Percentiles rank a stretch among this genome's conserved stretches.
phyloP scores from a whole-genome alignment of 345 rosid genomes.

The Fremontodendron californicum region DNA sequence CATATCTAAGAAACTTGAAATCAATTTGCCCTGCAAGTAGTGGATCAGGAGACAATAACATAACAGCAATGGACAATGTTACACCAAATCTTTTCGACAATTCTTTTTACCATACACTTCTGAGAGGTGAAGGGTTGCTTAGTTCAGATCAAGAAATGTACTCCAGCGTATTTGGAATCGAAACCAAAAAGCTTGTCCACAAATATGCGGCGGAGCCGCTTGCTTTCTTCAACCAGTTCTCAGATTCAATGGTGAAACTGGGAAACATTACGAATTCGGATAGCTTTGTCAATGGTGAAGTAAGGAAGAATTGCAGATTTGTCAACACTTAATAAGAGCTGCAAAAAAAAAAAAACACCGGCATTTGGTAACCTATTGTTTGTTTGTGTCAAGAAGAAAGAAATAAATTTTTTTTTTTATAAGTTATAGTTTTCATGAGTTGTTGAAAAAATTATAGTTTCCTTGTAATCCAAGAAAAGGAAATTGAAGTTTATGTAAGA shows the following conservation, averaged over 20 bases:
- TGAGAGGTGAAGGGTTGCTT: slow-evolving; percentile 64
- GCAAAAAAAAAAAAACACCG: background rate
- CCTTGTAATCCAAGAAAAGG: background rate
- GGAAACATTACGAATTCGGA: slow-evolving; percentile 70
- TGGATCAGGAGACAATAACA: slow-evolving; percentile 54
- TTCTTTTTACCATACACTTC: slow-evolving; percentile 47
- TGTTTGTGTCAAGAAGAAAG: background rate
- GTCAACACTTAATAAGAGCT: slow-evolving; percentile 46
- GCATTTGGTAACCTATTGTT: background rate
- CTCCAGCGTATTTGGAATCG: slow-evolving; percentile 53
- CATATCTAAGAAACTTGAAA: slow-evolving; percentile 38
- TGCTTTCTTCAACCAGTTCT: slow-evolving; percentile 78
- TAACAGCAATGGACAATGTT: slow-evolving; percentile 60
- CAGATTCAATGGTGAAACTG: slow-evolving; percentile 84
- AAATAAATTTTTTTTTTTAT: background rate
- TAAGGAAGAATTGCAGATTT: slow-evolving; percentile 74
- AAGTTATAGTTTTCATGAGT: background rate
- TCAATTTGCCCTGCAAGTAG: slow-evolving; percentile 49
- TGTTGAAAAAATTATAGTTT: background rate
- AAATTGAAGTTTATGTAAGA: background rate
- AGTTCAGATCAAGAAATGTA: slow-evolving; percentile 86
- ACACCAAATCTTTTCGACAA: slow-evolving; percentile 80
- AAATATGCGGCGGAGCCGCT: slow-evolving; percentile 53
- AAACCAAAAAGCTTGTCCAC: slow-evolving; percentile 55
- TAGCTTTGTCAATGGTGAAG: slow-evolving; percentile 64